These are phyloP conservation scores for Rhizopus arrhizus DNA, from an alignment of 371 early-diverging fungal species.

Conservation along the genomic window DNA sequence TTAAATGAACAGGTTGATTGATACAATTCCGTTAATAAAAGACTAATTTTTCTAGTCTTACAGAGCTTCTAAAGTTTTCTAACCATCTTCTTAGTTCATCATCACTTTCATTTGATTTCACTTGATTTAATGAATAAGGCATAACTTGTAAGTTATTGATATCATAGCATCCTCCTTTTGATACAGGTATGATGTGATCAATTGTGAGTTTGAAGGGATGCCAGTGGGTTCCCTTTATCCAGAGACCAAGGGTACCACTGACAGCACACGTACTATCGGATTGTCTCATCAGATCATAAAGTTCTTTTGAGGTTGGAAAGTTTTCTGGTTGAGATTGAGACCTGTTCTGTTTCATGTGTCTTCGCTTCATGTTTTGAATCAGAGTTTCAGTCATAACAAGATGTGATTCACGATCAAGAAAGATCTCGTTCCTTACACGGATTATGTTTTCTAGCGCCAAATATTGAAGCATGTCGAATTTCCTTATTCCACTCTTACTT, in stretches of 20 bases:
- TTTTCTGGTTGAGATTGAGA: not conserved
- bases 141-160: conserved; percentile 9
- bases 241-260: conserved; percentile 3
- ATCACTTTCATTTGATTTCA: conserved; percentile 9
- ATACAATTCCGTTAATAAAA: not conserved
- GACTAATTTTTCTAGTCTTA: not conserved
- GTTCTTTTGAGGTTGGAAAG: not conserved
- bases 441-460: not conserved
- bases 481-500: not conserved
- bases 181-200: conserved; percentile 16
- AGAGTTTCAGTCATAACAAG: not conserved
- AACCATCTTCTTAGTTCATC: conserved; percentile 8
- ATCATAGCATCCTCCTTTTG: not conserved
- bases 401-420: not conserved
- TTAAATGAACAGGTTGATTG: no score
- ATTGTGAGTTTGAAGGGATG: conserved; percentile 1
- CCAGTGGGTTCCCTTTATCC: not conserved
- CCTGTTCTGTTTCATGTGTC: not conserved
- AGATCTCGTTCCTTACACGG: no score
- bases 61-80: not conserved
- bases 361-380: not conserved
- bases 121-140: not conserved
- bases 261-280: conserved; percentile 5
- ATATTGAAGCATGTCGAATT: not conserved
- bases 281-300: not conserved